A percentile compares a stretch with the other conserved stretches of the same genome.
Evolutionary conservation across 106 monocot species (phyloP).

Genomic region (Allium sativum): DNA sequence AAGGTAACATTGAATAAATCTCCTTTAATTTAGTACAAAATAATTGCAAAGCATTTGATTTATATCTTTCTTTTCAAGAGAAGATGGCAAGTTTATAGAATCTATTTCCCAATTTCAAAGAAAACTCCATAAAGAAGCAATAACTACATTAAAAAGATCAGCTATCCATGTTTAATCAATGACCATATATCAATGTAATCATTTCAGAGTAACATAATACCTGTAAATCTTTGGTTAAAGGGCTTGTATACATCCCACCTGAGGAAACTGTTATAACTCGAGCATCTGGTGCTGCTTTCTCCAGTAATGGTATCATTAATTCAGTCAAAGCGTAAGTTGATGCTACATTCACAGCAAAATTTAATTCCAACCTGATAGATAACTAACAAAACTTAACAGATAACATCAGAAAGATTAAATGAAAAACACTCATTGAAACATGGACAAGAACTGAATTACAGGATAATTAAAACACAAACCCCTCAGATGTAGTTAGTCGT

Average conservation of each 20-base stretch:
- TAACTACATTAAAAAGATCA: too few relatives aligned
- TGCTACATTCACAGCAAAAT: constrained; percentile 87
- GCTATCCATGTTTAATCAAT: too few relatives aligned
- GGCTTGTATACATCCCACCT: constrained; percentile 77
- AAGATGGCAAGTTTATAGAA: too few relatives aligned
- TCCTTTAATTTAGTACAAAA: too few relatives aligned
- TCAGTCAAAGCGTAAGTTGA: constrained; percentile 81
- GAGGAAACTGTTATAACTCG: constrained; percentile 90
- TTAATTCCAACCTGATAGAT: constrained; percentile 55
- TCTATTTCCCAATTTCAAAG: too few relatives aligned
- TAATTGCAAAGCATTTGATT: too few relatives aligned
- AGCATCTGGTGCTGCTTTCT: constrained; percentile 81
- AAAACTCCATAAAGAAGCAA: too few relatives aligned
- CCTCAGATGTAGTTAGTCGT: constrained; percentile 61
- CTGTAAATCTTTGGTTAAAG: constrained; percentile 66
- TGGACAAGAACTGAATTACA: neutral
- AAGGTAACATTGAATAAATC: too few relatives aligned
- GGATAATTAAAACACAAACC: constrained; percentile 23
- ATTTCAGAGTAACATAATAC: constrained; percentile 6
- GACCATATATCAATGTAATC: too few relatives aligned
- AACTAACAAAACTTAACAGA: too few relatives aligned
- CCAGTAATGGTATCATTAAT: constrained; percentile 58
- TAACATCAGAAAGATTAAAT: constrained; percentile 2
- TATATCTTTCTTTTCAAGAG: too few relatives aligned
- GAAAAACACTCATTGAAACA: neutral